Evolutionary conservation across 352 stramenopile species (phyloP), one percentile per base, ranked within the genome.

Genomic region (Thalassiosira ordinaria): DNA sequence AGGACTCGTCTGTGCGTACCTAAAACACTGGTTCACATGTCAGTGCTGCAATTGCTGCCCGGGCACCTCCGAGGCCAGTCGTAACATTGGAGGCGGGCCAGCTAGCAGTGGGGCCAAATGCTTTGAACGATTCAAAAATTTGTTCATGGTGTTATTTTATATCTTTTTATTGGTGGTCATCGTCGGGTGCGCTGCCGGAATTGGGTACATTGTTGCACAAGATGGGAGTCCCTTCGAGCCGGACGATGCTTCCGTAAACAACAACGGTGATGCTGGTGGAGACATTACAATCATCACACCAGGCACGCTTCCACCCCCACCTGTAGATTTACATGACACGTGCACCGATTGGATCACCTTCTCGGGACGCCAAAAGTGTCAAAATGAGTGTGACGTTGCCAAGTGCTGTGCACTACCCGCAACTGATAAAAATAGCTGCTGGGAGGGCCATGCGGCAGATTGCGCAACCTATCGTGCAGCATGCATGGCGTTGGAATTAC

Each of bases 401-500:
- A 16, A 63, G 3, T 83, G 74, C 47, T 83, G 74, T 41, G 44
- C 66, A 0, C 47, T 74, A 0, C 60, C 66, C 14, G 47, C 52
- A 1, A 51, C 37, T 6, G 62, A 83, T 49, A 69, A 52, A 13
- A 31, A 51, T n/a, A 73, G 27, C 49, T 83, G 74, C 39, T 66
- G 66, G 49, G 46, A 62, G 29, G 61, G 57, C n/a, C 66, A 77
- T 13, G 66, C 46, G 5, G 37, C 52, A 5, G 65, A 74, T 26
- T 83, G 74, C 51, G 67, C 74, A 5, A 74, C 51, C 2, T 83
- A 83, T 47, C 55, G 66, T 37, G 26, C 62, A 31, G 74, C 59
- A n/a, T 83, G 74, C 62, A 83, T 83, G 67, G 74, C 59, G 16
- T 33, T 83, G 18, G 74, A 83, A 44, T 67, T 83, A 44, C 52